phyloP scores from a whole-genome alignment of 306 rosid genomes.

The Sphenostylis stenocarpa region DNA sequence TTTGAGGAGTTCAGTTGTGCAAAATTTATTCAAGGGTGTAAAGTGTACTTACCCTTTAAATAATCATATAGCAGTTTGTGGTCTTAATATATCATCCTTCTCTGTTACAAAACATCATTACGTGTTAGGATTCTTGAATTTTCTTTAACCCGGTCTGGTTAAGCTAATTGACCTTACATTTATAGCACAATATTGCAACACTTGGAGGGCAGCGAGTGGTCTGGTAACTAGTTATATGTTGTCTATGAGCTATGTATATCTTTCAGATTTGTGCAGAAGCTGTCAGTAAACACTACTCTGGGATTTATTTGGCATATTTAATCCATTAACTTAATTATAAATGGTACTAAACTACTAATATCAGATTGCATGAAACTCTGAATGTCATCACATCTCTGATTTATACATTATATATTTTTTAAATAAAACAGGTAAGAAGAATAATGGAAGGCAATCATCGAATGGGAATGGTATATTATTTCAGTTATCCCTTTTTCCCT shows the following conservation, averaged over 20 bases:
- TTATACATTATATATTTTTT: background rate
- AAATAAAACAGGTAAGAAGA: conserved; percentile 77
- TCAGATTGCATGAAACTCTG: conserved; percentile 28
- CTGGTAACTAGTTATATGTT: conserved; percentile 12
- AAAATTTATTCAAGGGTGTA: background rate
- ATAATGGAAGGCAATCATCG: conserved; percentile 98
- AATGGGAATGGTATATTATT: conserved; percentile 95
- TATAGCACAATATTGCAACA: conserved; percentile 12
- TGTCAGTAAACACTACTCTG: background rate
- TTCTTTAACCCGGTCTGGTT: conserved; percentile 5
- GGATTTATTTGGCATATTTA: conserved; percentile 25
- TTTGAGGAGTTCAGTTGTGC: background rate
- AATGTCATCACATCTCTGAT: conserved; percentile 18
- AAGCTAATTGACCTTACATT: conserved; percentile 16
- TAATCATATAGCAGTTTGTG: background rate
- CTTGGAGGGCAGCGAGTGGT: background rate
- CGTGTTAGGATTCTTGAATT: background rate
- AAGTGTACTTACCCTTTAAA: background rate
- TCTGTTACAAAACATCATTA: conserved; percentile 13
- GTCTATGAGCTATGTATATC: background rate
- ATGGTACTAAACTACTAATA: background rate
- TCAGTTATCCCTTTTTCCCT: conserved; percentile 31
- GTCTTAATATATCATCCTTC: background rate
- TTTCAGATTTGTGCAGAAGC: conserved; percentile 5
- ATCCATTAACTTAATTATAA: conserved; percentile 6